These are phyloP conservation scores for Tylopilus balloui DNA, from an alignment of 768 basidiomycete genomes.

Conservation along the genomic window DNA sequence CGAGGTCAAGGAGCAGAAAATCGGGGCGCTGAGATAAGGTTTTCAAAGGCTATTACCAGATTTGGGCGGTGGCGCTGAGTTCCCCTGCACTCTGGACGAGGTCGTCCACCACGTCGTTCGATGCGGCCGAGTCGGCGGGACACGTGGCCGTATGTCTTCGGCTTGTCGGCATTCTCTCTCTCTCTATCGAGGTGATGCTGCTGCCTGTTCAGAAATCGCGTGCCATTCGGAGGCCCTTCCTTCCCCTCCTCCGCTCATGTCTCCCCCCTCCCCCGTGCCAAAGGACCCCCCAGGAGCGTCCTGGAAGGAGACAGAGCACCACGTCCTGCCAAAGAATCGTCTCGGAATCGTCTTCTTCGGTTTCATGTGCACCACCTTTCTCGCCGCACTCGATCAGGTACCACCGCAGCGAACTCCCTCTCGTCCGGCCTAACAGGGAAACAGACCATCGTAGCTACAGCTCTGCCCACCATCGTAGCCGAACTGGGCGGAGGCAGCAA, in stretches of 20 bases:
- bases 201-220: conserved; percentile 11
- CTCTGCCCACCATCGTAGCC: conserved; percentile 46
- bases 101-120: no score
- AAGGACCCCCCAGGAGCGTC: conserved; percentile 24
- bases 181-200: background rate
- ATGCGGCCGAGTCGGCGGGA: background rate
- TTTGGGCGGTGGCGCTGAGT: conserved; percentile 20
- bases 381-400: conserved; percentile 48
- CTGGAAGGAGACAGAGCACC: conserved; percentile 39
- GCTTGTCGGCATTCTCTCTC: conserved; percentile 3
- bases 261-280: background rate
- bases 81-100: background rate
- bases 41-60: conserved; percentile 26
- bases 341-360: conserved; percentile 41
- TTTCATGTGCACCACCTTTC: conserved; percentile 40
- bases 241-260: conserved; percentile 1
- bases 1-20: conserved; percentile 32
- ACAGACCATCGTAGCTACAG: conserved; percentile 45
- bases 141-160: background rate
- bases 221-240: conserved; percentile 4
- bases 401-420: background rate
- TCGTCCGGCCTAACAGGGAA: background rate
- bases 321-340: conserved; percentile 41
- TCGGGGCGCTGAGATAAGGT: conserved; percentile 35
- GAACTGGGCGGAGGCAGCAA: conserved; percentile 41